Conservation (phyloP, 768 basidiomycete species). For the Cystobasidium ongulense region DNA sequence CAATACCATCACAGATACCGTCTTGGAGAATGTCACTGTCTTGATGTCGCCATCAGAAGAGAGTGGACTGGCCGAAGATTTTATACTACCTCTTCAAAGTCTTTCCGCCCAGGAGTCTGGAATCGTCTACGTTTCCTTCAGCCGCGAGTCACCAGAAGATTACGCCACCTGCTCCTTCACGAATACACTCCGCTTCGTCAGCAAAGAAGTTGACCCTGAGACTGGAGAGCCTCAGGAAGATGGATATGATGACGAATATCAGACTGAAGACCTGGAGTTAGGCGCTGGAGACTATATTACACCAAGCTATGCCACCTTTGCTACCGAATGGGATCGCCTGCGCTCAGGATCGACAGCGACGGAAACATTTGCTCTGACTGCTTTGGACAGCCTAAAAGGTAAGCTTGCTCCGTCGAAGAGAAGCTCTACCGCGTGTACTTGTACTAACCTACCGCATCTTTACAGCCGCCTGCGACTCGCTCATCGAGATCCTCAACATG, state of each 20-base stretch:
- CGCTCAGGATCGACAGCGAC: constrained; percentile 66
- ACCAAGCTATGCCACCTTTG: constrained; percentile 87
- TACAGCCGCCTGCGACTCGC: constrained; percentile 86
- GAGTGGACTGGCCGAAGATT: constrained; percentile 74
- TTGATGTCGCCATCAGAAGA: constrained; percentile 79
- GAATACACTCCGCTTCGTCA: constrained; percentile 85
- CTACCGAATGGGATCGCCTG: constrained; percentile 89
- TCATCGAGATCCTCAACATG: constrained; percentile 94
- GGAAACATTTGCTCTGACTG: constrained; percentile 86
- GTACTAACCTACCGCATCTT: background rate
- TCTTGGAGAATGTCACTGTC: constrained; percentile 86
- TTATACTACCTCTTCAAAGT: constrained; percentile 74
- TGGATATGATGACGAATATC: constrained; percentile 99
- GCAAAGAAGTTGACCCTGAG: constrained; percentile 92
- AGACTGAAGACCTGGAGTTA: constrained; percentile 89
- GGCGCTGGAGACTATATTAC: constrained; percentile 90
- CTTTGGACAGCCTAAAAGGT: constrained; percentile 92
- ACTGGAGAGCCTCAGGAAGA: constrained; percentile 94
- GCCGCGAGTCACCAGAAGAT: constrained; percentile 64
- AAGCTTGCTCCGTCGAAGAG: constrained; percentile 42
- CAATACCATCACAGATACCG: constrained; percentile 90
- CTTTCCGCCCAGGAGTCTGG: constrained; percentile 68
- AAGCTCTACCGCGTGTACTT: background rate
- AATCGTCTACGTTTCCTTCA: constrained; percentile 86
- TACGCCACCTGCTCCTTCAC: constrained; percentile 78